Conservation (phyloP, 257 asterid species). For the Solanum raphanifolium region DNA sequence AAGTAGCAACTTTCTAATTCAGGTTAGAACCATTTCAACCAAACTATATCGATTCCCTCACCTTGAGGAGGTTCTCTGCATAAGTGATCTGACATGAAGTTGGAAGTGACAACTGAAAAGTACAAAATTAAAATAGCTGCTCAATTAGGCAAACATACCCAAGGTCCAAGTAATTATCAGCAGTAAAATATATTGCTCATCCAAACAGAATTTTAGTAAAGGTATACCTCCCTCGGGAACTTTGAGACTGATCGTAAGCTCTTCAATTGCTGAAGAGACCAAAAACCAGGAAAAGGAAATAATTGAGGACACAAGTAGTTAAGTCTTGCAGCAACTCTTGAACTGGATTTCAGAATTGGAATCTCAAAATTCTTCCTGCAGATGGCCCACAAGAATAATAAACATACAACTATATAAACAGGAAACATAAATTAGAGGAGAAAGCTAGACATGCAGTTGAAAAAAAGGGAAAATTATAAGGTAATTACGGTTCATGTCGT, state of each 20-base stretch:
- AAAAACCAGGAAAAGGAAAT: constrained; percentile 82
- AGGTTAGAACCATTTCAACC: neutral
- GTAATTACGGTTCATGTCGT: constrained; percentile 69
- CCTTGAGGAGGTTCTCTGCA: constrained; percentile 97
- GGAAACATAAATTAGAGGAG: neutral
- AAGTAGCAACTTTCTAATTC: neutral
- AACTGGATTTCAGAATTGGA: constrained; percentile 78
- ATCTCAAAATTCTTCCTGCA: constrained; percentile 41
- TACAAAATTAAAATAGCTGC: constrained; percentile 7
- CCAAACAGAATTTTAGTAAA: neutral
- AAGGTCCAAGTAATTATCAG: neutral
- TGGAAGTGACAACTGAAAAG: constrained; percentile 37
- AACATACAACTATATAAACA: neutral
- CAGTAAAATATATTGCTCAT: neutral
- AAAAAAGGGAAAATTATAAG: neutral
- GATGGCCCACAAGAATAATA: neutral
- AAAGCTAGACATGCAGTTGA: neutral
- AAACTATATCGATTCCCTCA: neutral
- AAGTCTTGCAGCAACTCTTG: constrained; percentile 72
- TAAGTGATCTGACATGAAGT: constrained; percentile 24
- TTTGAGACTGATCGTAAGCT: constrained; percentile 10
- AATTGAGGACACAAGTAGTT: constrained; percentile 75
- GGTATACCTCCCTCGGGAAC: constrained; percentile 26
- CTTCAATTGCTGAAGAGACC: constrained; percentile 36
- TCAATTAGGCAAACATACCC: neutral